These are phyloP conservation scores for Paracorniculantispora psalliotae DNA, from an alignment of 2,329 filamentous ascomycete species.

Conservation along the genomic window DNA sequence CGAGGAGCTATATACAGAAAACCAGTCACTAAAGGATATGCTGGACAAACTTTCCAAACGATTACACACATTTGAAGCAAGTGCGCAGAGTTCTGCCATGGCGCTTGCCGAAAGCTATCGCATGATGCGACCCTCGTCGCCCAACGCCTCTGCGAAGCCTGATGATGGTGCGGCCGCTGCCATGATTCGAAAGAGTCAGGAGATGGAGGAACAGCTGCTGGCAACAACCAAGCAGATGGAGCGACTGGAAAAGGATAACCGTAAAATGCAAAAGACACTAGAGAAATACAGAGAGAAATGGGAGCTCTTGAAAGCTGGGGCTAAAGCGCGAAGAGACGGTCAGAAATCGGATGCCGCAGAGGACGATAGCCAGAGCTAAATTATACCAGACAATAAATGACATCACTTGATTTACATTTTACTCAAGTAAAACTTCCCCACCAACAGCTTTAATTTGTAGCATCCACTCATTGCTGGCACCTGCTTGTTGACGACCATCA, in stretches of 20 bases:
- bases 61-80: constrained; percentile 89
- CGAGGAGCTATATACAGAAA: constrained; percentile 87
- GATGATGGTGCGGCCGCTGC: constrained; percentile 33
- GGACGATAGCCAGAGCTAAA: constrained; percentile 10
- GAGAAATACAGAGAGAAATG: constrained; percentile 56
- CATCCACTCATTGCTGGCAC: not conserved
- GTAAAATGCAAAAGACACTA: constrained; percentile 51
- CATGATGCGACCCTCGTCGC: constrained; percentile 55
- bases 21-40: constrained; percentile 76
- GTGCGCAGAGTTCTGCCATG: constrained; percentile 80
- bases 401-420: not conserved
- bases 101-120: constrained; percentile 79
- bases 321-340: constrained; percentile 45
- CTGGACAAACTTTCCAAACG: constrained; percentile 82
- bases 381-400: not conserved
- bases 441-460: not conserved
- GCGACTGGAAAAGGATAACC: constrained; percentile 58
- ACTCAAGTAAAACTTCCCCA: not conserved
- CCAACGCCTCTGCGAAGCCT: constrained; percentile 26
- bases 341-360: constrained; percentile 6
- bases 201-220: constrained; percentile 63
- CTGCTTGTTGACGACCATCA: not conserved
- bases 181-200: constrained; percentile 43
- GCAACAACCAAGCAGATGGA: constrained; percentile 56
- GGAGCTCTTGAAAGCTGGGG: constrained; percentile 57